Evolutionary conservation across 257 asterid genomes (phyloP).

Genomic region (Mentha longifolia): DNA sequence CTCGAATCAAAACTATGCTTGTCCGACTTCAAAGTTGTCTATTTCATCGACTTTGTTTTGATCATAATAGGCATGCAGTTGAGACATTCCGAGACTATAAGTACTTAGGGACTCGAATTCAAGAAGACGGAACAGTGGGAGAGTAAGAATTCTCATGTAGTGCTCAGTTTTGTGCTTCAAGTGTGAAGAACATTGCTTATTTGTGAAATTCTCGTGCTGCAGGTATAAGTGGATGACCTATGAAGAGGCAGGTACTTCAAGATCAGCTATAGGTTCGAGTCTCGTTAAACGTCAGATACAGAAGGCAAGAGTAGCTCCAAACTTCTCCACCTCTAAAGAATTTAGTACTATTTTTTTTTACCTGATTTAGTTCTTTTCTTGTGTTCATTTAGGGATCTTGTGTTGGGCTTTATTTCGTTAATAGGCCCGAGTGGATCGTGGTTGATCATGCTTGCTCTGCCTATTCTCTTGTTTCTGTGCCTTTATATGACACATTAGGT

Average conservation of each 20-base stretch:
- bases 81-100: conserved; percentile 46
- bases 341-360: no score
- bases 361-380: conserved; percentile 22
- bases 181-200: background rate
- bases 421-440: conserved; percentile 73
- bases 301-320: conserved; percentile 43
- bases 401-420: conserved; percentile 66
- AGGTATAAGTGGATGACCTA: conserved; percentile 81
- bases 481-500: conserved; percentile 82
- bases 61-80: conserved; percentile 48
- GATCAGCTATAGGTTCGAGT: conserved; percentile 74
- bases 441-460: conserved; percentile 83
- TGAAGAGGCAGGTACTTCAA: conserved; percentile 63
- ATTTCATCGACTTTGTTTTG: no score
- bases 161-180: background rate
- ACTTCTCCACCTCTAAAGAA: background rate
- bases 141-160: conserved; percentile 45
- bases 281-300: conserved; percentile 53
- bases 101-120: conserved; percentile 65
- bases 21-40: background rate
- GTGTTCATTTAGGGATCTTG: conserved; percentile 56
- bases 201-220: conserved; percentile 24
- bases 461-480: conserved; percentile 65
- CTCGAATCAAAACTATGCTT: background rate
- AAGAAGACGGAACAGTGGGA: conserved; percentile 68